Evolutionary conservation across 2,329 filamentous ascomycete genomes (phyloP).

Genomic region (Pezizomycotina sp.): DNA sequence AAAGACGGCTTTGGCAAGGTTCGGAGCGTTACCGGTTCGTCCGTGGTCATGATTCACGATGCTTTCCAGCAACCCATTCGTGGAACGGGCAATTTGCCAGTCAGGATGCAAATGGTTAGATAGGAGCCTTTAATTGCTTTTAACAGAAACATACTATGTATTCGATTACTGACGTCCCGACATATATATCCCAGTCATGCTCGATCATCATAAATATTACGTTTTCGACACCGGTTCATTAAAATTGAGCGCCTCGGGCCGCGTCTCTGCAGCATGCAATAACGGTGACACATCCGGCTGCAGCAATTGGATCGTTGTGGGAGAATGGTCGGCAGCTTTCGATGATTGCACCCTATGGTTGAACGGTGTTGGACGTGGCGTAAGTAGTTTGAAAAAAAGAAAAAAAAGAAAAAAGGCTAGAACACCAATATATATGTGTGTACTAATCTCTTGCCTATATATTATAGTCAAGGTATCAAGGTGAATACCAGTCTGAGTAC

Average conservation of each 20-base stretch:
- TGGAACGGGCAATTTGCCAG: conserved; percentile 50
- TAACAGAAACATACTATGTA: no score
- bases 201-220: conserved; percentile 56
- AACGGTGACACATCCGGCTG: conserved; percentile 34
- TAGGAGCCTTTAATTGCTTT: no score
- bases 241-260: conserved; percentile 39
- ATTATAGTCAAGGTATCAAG: conserved; percentile 38
- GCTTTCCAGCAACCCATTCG: conserved; percentile 38
- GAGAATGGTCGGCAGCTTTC: conserved; percentile 53
- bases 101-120: conserved; percentile 34
- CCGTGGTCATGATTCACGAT: conserved; percentile 45
- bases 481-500: conserved; percentile 35
- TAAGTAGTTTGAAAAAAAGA: conserved; percentile 44
- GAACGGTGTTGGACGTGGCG: conserved; percentile 42
- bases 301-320: conserved; percentile 51
- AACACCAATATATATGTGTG: no score
- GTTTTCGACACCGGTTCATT: conserved; percentile 40
- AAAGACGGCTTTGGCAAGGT: conserved; percentile 37
- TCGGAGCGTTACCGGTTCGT: conserved; percentile 33
- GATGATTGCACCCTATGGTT: conserved; percentile 40
- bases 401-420: no score
- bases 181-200: conserved; percentile 40
- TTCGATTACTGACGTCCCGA: no score
- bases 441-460: no score
- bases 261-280: conserved; percentile 40